These are phyloP conservation scores for Naematelia encephala DNA, from an alignment of 768 basidiomycete species.

Conservation along the genomic window DNA sequence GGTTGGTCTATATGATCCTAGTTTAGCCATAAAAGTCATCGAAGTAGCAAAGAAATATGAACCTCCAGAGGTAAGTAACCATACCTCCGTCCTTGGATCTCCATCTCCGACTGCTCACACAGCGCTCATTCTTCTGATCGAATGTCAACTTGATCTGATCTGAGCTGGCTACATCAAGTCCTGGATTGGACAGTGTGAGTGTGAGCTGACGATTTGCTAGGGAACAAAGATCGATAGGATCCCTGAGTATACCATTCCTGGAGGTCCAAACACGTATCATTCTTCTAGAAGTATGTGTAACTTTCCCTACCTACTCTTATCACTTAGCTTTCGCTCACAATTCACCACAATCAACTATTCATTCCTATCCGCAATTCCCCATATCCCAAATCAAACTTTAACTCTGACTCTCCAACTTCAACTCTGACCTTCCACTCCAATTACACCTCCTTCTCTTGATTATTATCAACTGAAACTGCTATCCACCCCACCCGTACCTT, in stretches of 20 bases:
- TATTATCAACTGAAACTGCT: too few relatives aligned
- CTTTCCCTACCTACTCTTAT: too few relatives aligned
- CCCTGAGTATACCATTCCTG: slow-evolving; percentile 38
- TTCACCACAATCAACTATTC: too few relatives aligned
- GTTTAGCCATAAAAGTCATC: slow-evolving; percentile 34
- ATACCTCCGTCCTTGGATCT: not conserved
- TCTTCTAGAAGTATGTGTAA: slow-evolving; percentile 28
- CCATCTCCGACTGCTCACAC: not conserved
- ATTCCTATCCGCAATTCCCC: not conserved
- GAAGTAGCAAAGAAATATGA: slow-evolving; percentile 44
- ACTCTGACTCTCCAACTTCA: not conserved
- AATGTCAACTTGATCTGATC: too few relatives aligned
- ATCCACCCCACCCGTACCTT: too few relatives aligned
- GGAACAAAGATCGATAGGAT: slow-evolving; percentile 21
- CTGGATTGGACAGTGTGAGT: too few relatives aligned
- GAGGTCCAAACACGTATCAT: slow-evolving; percentile 37
- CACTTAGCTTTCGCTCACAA: too few relatives aligned
- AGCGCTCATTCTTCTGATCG: too few relatives aligned
- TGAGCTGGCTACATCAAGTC: too few relatives aligned
- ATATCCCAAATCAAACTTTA: too few relatives aligned
- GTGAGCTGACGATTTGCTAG: slow-evolving; percentile 14
- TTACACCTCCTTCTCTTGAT: too few relatives aligned
- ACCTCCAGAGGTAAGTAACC: slow-evolving; percentile 25
- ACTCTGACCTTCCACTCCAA: not conserved
- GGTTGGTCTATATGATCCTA: slow-evolving; percentile 24